phyloP scores from a whole-genome alignment of 306 rosid species.

The Glycine soja region DNA sequence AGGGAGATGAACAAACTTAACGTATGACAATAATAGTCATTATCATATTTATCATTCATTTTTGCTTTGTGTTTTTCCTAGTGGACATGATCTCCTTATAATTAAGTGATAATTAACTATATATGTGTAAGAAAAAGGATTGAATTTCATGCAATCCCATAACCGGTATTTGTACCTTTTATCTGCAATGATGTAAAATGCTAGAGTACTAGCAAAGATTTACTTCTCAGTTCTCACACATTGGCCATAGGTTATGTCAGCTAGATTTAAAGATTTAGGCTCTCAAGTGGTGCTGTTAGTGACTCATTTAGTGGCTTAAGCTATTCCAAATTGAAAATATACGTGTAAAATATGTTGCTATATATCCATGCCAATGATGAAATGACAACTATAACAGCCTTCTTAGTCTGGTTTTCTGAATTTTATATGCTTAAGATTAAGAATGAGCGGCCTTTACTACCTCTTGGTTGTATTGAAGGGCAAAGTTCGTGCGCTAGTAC shows the following conservation, averaged over 20 bases:
- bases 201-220: constrained; percentile 7
- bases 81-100: constrained; percentile 18
- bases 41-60: constrained; percentile 29
- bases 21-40: constrained; percentile 51
- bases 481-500: neutral
- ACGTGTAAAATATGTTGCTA: neutral
- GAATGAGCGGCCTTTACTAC: neutral
- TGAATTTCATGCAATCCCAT: constrained; percentile 44
- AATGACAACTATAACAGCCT: constrained; percentile 12
- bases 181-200: constrained; percentile 4
- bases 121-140: constrained; percentile 39
- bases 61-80: constrained; percentile 6
- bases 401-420: neutral
- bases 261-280: constrained; percentile 15
- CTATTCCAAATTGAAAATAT: constrained; percentile 11
- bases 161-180: neutral
- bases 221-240: constrained; percentile 8
- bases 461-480: constrained; percentile 48
- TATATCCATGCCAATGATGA: constrained; percentile 27
- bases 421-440: neutral
- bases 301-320: neutral
- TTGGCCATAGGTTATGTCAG: constrained; percentile 9
- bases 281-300: neutral
- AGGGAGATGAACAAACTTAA: constrained; percentile 90
- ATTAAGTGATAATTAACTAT: constrained; percentile 11